These are phyloP conservation scores for Lichtheimia ornata DNA, from an alignment of 371 early-diverging fungal genomes.

Conservation along the genomic window DNA sequence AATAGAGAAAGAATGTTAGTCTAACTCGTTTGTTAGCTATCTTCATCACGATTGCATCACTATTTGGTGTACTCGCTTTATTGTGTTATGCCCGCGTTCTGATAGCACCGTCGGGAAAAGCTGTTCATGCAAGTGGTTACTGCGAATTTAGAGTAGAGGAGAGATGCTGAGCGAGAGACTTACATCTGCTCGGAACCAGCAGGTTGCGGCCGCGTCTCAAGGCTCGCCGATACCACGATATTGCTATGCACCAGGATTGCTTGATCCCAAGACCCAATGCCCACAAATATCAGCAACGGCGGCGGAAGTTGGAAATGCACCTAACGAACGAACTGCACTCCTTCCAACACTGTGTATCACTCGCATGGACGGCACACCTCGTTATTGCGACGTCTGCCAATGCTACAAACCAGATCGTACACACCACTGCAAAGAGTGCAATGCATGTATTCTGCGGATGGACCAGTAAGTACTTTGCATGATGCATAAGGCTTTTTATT, in stretches of 20 bases:
- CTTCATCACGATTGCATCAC: slow-evolving; percentile 45
- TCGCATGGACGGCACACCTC: slow-evolving; percentile 38
- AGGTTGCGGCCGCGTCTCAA: too few species aligned
- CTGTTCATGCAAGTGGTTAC: slow-evolving; percentile 25
- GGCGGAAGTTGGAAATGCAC: slow-evolving; percentile 7
- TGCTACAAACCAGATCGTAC: slow-evolving; percentile 62
- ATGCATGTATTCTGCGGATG: slow-evolving; percentile 62
- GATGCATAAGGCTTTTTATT: slow-evolving; percentile 11
- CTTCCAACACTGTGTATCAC: slow-evolving; percentile 37
- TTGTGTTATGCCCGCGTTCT: slow-evolving; percentile 51
- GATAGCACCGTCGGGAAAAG: slow-evolving; percentile 50
- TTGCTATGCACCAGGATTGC: not conserved
- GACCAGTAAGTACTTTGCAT: slow-evolving; percentile 50
- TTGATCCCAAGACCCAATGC: not conserved
- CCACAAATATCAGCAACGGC: slow-evolving; percentile 22
- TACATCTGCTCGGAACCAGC: too few species aligned
- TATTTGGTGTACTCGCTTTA: slow-evolving; percentile 44
- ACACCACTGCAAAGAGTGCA: slow-evolving; percentile 69
- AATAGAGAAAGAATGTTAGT: too few species aligned
- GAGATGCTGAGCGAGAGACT: too few species aligned
- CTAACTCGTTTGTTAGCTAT: slow-evolving; percentile 24
- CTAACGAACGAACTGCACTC: slow-evolving; percentile 26
- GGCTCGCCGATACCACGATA: not conserved
- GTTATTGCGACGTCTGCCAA: slow-evolving; percentile 57
- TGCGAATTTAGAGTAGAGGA: too few species aligned